A percentile compares a stretch with the other conserved stretches of the same genome.
phyloP scores from a whole-genome alignment of 805 yeast species.

The Ogataea ganodermae region DNA sequence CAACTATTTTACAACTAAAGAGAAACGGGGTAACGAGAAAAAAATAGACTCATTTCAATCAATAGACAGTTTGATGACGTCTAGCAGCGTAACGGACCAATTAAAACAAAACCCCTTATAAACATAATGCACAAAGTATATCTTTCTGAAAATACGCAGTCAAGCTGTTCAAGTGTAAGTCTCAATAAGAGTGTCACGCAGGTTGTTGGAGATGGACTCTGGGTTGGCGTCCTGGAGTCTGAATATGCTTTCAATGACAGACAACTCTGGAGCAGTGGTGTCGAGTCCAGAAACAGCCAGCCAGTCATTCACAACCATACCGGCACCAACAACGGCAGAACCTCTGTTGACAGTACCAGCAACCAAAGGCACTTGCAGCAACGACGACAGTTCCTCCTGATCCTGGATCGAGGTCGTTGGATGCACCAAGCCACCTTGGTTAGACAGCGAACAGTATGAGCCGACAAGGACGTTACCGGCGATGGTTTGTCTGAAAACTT shows the following conservation, averaged over 20 bases:
- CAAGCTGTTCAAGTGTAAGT: conserved; percentile 63
- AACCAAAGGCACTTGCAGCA: conserved; percentile 94
- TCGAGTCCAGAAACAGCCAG: conserved; percentile 95
- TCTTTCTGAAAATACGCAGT: conserved; percentile 3
- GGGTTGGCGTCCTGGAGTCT: conserved; percentile 90
- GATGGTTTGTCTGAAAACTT: conserved; percentile 97
- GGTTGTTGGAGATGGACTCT: conserved; percentile 77
- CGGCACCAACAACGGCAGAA: conserved; percentile 96
- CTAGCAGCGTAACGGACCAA: conserved; percentile 6
- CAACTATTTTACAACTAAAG: neutral
- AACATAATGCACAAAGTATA: conserved; percentile 8
- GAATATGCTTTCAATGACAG: conserved; percentile 95
- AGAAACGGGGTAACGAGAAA: conserved; percentile 1
- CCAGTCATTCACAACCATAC: conserved; percentile 98
- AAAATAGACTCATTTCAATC: conserved; percentile 2
- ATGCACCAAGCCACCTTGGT: conserved; percentile 98
- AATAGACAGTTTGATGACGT: conserved; percentile 3
- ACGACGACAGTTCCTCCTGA: conserved; percentile 94
- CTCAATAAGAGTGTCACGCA: conserved; percentile 90
- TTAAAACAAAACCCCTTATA: conserved; percentile 5
- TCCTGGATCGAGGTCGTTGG: conserved; percentile 97
- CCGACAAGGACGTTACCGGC: conserved; percentile 98
- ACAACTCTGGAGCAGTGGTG: conserved; percentile 97
- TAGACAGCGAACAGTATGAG: conserved; percentile 89
- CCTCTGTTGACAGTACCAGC: conserved; percentile 99